Evolutionary conservation across 345 rosid species (phyloP), one percentile per base, ranked within the genome.

Genomic region (Lagerstroemia speciosa): DNA sequence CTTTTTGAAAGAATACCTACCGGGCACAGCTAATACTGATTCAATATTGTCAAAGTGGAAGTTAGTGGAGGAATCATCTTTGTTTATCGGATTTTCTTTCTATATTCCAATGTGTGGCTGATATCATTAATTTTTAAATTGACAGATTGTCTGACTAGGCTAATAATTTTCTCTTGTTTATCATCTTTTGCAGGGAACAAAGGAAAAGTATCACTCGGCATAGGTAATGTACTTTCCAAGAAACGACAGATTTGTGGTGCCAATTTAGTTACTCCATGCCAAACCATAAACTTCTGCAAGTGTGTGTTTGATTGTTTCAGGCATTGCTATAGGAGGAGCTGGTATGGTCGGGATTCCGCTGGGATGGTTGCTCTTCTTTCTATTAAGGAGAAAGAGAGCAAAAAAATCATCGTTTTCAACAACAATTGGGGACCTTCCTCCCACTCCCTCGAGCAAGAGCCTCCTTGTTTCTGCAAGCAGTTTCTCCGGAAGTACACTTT

Each of bases 311-410:
- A 52, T 12, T 27, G 62, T 40, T 73, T 66, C 68, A 73, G 76
- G 62, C 50, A 53, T 73, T 31, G 68, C 62, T 30, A 48, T 68
- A 15, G 76, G 62, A 14, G 76, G 71, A 61, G 71, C 67, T 38
- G 66, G 67, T 38, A 24, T 60, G n/a, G 71, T 30, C 3, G 71
- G 17, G 10, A 38, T 67, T 31, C 46, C 67, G 58, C 62, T 73
- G 19, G 71, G 62, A 31, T n/a, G 62, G 32, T 45, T 30, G 62
- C 46, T 48, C 0, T 31, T 73, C 45, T 58, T 50, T 17, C 63
- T 67, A 26, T 11, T 62, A 41, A 9, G 4, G 30, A 62, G 53
- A 37, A 73, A 34, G 32, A 67, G 45, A 37, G 15, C 43, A 27
- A 62, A 58, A 46, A 57, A 30, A 43, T 62, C 62, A 34, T 29